Evolutionary conservation across 2,329 filamentous ascomycete species (phyloP).

Genomic region (Exophiala dermatitidis): DNA sequence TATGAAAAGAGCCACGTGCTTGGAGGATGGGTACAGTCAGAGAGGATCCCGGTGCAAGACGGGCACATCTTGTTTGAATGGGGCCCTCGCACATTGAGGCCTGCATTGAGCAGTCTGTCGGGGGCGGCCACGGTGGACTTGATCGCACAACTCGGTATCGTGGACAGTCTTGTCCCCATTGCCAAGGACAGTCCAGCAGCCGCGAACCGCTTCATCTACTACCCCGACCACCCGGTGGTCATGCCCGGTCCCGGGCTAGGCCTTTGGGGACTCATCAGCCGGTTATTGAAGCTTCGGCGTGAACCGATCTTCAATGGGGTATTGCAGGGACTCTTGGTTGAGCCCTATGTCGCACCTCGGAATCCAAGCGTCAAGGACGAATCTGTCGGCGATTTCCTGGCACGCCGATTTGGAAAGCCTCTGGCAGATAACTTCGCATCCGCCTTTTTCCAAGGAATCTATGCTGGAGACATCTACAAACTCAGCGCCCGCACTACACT

Average conservation of each 20-base stretch:
- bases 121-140: conserved; percentile 63
- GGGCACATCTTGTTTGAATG: conserved; percentile 70
- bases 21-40: conserved; percentile 78
- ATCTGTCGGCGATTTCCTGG: conserved; percentile 62
- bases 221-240: conserved; percentile 70
- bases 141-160: conserved; percentile 51
- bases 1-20: conserved; percentile 65
- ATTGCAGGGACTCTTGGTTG: conserved; percentile 32
- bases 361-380: conserved; percentile 50
- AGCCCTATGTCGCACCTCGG: conserved; percentile 25
- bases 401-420: conserved; percentile 46
- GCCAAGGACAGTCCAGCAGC: conserved; percentile 46
- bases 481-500: conserved; percentile 65
- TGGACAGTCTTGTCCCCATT: conserved; percentile 51
- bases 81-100: conserved; percentile 71
- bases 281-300: conserved; percentile 35
- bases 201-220: conserved; percentile 73
- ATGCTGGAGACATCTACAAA: conserved; percentile 78
- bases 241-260: conserved; percentile 44
- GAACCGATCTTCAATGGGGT: conserved; percentile 53
- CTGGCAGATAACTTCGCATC: conserved; percentile 68
- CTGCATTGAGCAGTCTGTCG: conserved; percentile 39
- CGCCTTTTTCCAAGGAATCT: conserved; percentile 75
- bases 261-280: conserved; percentile 30
- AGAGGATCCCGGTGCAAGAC: conserved; percentile 51